Evolutionary conservation across 495 filamentous ascomycete species (phyloP), one percentile per base, ranked within the genome.

Genomic region (Annulohypoxylon bovei): DNA sequence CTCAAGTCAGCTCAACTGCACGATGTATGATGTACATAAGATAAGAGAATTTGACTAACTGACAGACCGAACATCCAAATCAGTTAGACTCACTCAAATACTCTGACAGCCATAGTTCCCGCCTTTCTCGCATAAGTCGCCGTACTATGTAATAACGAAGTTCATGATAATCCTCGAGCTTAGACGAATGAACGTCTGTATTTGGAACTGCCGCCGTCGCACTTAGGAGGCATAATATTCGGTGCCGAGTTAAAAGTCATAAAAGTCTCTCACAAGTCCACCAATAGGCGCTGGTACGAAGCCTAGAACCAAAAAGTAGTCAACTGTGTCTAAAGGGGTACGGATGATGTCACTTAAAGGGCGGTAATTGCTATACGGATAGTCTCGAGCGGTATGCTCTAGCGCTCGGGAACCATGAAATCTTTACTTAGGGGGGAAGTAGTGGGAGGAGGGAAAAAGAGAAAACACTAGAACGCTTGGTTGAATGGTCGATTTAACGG

Each of bases 401-500:
- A n/a, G 23, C 28, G 50, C 25, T 65, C 65, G 70, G 60, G 32
- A 65, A 60, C 53, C 40, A 23, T 46, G 25, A 47, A 57, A n/a
- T 23, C 40, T 53, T 50, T 18, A 18, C 5, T 32, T 14, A 11
- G 22, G 23, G 46, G 46, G 46, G 28, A 30, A 30, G 16, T 6
- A 39, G 35, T 16, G 49, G 37, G 44, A 62, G 22, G 20, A 46
- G 47, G 11, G 44, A 32, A 27, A 61, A 44, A 12, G 23, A 54
- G 18, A 39, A 52, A 42, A 70, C 9, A 22, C 52, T 57, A 57
- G 55, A 42, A 47, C 22, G 46, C 22, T 18, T 63, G 59, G 61
- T 54, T 22, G 47, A 63, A 72, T 76, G 74, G 71, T 69, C 68
- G 53, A 57, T 35, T 70, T 55, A 33, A 65, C 74, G 74, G 74